phyloP scores from a whole-genome alignment of 2,329 filamentous ascomycete species.

The Pseudogymnoascus destructans region DNA sequence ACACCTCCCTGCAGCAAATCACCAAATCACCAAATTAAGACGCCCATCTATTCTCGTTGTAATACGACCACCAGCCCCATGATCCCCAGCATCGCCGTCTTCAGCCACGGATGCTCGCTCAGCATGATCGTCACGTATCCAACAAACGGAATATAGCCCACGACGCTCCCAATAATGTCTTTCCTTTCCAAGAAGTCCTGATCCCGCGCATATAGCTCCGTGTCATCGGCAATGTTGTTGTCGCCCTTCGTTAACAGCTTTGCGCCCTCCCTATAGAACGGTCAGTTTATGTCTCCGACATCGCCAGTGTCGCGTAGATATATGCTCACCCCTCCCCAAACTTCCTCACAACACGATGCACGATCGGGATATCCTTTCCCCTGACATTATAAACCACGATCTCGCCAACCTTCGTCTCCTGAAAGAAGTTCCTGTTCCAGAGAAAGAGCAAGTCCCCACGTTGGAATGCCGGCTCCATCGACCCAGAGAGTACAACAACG shows the following conservation, averaged over 20 bases:
- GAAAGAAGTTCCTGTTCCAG: slow-evolving; percentile 40
- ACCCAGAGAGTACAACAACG: slow-evolving; percentile 46
- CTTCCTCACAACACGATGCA: slow-evolving; percentile 77
- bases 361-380: slow-evolving; percentile 92
- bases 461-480: slow-evolving; percentile 50
- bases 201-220: slow-evolving; percentile 72
- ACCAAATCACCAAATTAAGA: neutral
- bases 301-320: neutral
- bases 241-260: slow-evolving; percentile 91
- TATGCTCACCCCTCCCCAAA: slow-evolving; percentile 43
- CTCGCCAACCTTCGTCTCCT: slow-evolving; percentile 55
- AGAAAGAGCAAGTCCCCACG: slow-evolving; percentile 44
- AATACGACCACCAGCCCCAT: slow-evolving; percentile 92
- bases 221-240: slow-evolving; percentile 90
- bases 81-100: slow-evolving; percentile 83
- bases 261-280: slow-evolving; percentile 35
- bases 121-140: slow-evolving; percentile 95
- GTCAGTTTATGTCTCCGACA: neutral
- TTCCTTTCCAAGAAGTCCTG: slow-evolving; percentile 78
- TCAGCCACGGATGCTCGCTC: slow-evolving; percentile 92
- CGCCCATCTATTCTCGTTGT: slow-evolving; percentile 57
- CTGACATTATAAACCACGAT: slow-evolving; percentile 64
- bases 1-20: neutral
- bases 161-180: slow-evolving; percentile 87
- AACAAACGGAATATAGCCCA: slow-evolving; percentile 85